Evolutionary conservation across 768 basidiomycete species (phyloP).

Genomic region (Saitozyma sp.): DNA sequence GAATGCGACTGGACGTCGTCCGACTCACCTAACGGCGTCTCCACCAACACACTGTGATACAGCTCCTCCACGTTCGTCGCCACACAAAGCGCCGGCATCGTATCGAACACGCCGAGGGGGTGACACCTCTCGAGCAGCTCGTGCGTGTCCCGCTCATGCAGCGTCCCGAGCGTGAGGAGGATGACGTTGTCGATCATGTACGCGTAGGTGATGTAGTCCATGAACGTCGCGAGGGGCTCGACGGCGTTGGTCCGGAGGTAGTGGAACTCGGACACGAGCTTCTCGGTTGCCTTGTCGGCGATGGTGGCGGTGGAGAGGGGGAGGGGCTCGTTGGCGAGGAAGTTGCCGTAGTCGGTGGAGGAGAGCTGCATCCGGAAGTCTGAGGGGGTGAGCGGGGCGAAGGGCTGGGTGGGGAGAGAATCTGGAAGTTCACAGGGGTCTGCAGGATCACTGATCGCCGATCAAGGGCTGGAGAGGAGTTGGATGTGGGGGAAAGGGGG

Average conservation of each 20-base stretch:
- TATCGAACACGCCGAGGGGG: slow-evolving; percentile 93
- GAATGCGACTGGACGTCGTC: not conserved
- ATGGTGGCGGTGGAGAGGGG: slow-evolving; percentile 93
- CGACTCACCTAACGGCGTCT: slow-evolving; percentile 89
- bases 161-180: slow-evolving; percentile 91
- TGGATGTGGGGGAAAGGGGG: no score
- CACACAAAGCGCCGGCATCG: slow-evolving; percentile 98
- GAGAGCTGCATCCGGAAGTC: slow-evolving; percentile 94
- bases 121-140: slow-evolving; percentile 96
- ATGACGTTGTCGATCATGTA: slow-evolving; percentile 99
- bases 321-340: slow-evolving; percentile 91
- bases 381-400: slow-evolving; percentile 47
- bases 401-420: no score
- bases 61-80: slow-evolving; percentile 98
- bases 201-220: slow-evolving; percentile 96
- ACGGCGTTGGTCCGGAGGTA: slow-evolving; percentile 88
- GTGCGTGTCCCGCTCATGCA: slow-evolving; percentile 95
- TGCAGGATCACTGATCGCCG: no score
- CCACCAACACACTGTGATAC: slow-evolving; percentile 93
- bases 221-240: slow-evolving; percentile 82
- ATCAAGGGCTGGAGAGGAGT: not conserved
- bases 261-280: slow-evolving; percentile 96
- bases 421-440: no score
- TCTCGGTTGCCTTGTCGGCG: slow-evolving; percentile 91
- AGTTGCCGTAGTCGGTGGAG: slow-evolving; percentile 96